Evolutionary conservation across 768 basidiomycete species (phyloP).

Genomic region (Termitomyces sp.): DNA sequence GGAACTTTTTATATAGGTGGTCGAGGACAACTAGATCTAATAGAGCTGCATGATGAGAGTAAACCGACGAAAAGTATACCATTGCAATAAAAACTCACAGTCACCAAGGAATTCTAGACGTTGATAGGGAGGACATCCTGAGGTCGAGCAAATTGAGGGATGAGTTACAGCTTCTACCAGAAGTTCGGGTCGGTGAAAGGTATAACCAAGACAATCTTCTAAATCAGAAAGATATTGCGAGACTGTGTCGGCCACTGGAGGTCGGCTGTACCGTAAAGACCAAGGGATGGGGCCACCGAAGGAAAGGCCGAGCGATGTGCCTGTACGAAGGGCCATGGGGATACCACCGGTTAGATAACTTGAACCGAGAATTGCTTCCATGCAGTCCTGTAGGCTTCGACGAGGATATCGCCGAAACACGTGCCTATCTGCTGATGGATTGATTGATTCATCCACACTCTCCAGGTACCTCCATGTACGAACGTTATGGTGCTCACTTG

Average conservation of each 20-base stretch:
- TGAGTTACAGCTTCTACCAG: constrained; percentile 82
- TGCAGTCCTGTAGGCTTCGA: constrained; percentile 78
- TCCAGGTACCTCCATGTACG: constrained; percentile 55
- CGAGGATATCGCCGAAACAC: constrained; percentile 51
- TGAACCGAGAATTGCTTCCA: constrained; percentile 82
- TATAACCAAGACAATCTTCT: constrained; percentile 64
- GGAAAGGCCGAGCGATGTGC: constrained; percentile 58
- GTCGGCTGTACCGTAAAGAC: constrained; percentile 47
- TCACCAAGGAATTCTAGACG: constrained; percentile 88
- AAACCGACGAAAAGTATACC: neutral
- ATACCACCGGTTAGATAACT: constrained; percentile 71
- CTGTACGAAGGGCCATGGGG: constrained; percentile 56
- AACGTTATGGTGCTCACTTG: constrained; percentile 48
- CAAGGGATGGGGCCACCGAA: constrained; percentile 72
- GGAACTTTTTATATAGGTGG: constrained; percentile 66
- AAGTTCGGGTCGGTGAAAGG: constrained; percentile 55
- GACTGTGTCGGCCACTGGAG: constrained; percentile 24
- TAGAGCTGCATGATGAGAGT: constrained; percentile 40
- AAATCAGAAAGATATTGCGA: constrained; percentile 47
- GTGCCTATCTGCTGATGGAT: constrained; percentile 18
- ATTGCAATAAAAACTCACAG: constrained; percentile 39
- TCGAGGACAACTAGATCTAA: constrained; percentile 68
- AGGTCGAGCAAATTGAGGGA: constrained; percentile 53
- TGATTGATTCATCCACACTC: constrained; percentile 26
- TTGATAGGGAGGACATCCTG: constrained; percentile 65